These are phyloP conservation scores for Osmanthus fragrans DNA, from an alignment of 257 asterid species.

Conservation along the genomic window DNA sequence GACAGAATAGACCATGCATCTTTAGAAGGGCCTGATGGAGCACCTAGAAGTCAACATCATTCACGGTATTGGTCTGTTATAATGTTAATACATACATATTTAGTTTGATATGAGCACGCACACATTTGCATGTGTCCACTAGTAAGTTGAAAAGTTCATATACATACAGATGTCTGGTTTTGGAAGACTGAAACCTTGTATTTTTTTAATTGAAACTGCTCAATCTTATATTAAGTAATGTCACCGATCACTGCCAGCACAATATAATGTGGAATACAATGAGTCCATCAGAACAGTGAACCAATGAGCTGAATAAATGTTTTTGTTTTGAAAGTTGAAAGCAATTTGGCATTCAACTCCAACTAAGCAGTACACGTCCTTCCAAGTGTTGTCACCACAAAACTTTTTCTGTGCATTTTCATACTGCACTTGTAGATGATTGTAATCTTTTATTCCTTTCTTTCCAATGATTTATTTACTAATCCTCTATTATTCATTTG, in stretches of 20 bases:
- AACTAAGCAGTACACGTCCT: neutral
- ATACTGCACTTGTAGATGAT: neutral
- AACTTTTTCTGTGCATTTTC: neutral
- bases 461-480: neutral
- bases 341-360: neutral
- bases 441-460: neutral
- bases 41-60: constrained; percentile 44
- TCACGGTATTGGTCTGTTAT: constrained; percentile 54
- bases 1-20: constrained; percentile 48
- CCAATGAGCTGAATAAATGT: neutral
- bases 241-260: neutral
- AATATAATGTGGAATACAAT: neutral
- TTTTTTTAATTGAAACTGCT: neutral
- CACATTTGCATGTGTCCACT: constrained; percentile 1
- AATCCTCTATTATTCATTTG: neutral
- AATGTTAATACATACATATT: neutral
- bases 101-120: neutral
- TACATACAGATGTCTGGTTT: neutral
- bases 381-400: neutral
- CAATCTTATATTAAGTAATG: neutral
- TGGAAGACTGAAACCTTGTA: neutral
- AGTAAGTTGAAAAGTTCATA: neutral
- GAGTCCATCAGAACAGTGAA: neutral
- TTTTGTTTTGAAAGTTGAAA: neutral
- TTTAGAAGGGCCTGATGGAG: constrained; percentile 47